Evolutionary conservation across 2,329 filamentous ascomycete genomes (phyloP).

Genomic region (Sarocladium strictum): DNA sequence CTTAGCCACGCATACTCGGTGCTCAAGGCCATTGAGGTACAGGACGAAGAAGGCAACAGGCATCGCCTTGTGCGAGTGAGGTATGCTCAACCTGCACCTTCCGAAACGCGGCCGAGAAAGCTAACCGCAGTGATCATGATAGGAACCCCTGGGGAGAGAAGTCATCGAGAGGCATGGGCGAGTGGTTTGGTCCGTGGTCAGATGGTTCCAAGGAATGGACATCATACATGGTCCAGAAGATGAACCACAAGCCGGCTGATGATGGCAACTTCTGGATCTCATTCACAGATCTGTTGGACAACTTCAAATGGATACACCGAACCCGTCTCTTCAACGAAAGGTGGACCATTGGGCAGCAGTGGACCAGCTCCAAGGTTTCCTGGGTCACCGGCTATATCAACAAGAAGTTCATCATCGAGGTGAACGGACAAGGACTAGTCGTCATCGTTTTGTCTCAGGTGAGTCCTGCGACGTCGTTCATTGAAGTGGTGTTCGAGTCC

Average conservation of each 20-base stretch:
- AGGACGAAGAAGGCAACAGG: conserved; percentile 32
- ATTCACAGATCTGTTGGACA: conserved; percentile 37
- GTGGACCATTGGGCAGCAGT: conserved; percentile 40
- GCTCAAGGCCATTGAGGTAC: conserved; percentile 38
- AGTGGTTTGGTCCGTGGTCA: conserved; percentile 69
- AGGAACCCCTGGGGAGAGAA: conserved; percentile 69
- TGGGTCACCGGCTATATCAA: conserved; percentile 40
- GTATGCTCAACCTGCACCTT: conserved; percentile 22
- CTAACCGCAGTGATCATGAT: conserved; percentile 12
- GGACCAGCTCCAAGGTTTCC: conserved; percentile 35
- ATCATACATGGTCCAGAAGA: conserved; percentile 61
- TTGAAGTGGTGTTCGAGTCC: no score
- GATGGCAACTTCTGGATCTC: conserved; percentile 52
- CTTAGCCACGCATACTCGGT: conserved; percentile 46
- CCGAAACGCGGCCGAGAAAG: no score
- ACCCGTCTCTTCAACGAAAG: conserved; percentile 39
- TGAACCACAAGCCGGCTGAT: conserved; percentile 62
- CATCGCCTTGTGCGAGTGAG: conserved; percentile 37
- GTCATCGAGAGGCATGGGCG: conserved; percentile 31
- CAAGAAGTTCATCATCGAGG: conserved; percentile 36
- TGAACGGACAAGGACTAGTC: conserved; percentile 33
- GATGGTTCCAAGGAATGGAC: conserved; percentile 73
- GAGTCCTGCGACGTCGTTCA: no score
- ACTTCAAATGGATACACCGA: conserved; percentile 37
- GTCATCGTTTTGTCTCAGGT: conserved; percentile 37